Evolutionary conservation across 2,329 filamentous ascomycete species (phyloP), one percentile per base, ranked within the genome.

Genomic region (Grosmannia clavigera): DNA sequence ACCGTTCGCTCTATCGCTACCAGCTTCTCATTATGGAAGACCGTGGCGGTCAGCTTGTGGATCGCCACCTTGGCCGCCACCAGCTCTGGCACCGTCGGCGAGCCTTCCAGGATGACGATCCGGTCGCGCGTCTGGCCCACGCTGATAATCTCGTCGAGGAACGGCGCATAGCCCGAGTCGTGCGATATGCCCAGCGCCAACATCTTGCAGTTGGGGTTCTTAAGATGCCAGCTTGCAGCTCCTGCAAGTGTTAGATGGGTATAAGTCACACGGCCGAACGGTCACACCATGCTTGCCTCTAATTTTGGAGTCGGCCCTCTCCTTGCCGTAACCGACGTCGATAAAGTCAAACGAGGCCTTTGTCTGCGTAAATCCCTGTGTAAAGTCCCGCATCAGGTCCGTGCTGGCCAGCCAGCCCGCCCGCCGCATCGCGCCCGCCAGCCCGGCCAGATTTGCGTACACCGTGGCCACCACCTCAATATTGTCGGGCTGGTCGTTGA

Each of bases 341-440:
- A 85, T 73, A 72, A 85, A 86, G 68, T 86, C 81, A 72, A 85
- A 84, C 12, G 77, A 78, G 11, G 80, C 75, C 64, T 78, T 78
- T 61, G 75, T 77, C 68, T 83, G 81, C 56, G 78, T 83, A 72
- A 85, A 86, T 46, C 80, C 84, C 61, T 76, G 67, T 31, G 77
- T 75, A 71, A 86, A 87, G 57, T 85, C 77, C 61, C 73, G 77
- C 29, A 85, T 70, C 50, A 76, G 73, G n/a, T 68, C 68, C 43
- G 75, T 69, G 61, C 68, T 75, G 14, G 74, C 72, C 40, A 82
- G 66, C 57, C 70, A 72, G 55, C 78, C 78, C 62, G 79, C 75
- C 16, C 74, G 73, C 54, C 71, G 70, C 73, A 85, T 74, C 27
- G 78, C 76, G 61, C 73, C 76, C 57, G 72, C 69, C 9, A 86